These are phyloP conservation scores for Hymenoscyphus salicellus DNA, from an alignment of 2,329 filamentous ascomycete species.

Conservation along the genomic window DNA sequence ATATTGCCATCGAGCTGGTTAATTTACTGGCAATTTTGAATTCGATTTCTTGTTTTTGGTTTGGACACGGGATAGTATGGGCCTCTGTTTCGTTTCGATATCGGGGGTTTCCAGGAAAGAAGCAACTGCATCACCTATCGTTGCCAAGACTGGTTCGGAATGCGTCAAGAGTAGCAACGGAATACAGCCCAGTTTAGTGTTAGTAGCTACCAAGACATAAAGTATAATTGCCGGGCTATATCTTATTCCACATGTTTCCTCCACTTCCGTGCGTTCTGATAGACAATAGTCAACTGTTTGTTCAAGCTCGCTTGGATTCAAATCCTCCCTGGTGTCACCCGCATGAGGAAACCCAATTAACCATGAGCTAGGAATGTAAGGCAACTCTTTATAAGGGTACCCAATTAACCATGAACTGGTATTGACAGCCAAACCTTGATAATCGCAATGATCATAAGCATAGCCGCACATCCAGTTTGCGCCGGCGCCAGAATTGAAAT, in stretches of 20 bases:
- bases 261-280: constrained; percentile 11
- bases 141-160: constrained; percentile 29
- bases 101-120: constrained; percentile 39
- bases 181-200: constrained; percentile 21
- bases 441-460: constrained; percentile 12
- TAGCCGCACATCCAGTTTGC: constrained; percentile 23
- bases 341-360: too few relatives aligned
- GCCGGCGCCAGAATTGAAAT: too few relatives aligned
- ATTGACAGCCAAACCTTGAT: not conserved
- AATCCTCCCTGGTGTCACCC: too few relatives aligned
- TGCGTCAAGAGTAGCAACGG: constrained; percentile 11
- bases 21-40: not conserved
- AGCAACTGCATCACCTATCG: constrained; percentile 38
- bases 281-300: constrained; percentile 28
- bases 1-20: constrained; percentile 6
- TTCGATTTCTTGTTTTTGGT: not conserved
- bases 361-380: too few relatives aligned
- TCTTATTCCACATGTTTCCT: constrained; percentile 22
- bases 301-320: constrained; percentile 10
- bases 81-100: constrained; percentile 27
- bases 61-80: constrained; percentile 26
- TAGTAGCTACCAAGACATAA: constrained; percentile 17
- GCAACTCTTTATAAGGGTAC: too few relatives aligned
- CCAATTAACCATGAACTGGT: constrained; percentile 22
- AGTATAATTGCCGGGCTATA: constrained; percentile 25